These are phyloP conservation scores for Blastocystis sp. DNA, from an alignment of 352 stramenopile species.

Conservation along the genomic window DNA sequence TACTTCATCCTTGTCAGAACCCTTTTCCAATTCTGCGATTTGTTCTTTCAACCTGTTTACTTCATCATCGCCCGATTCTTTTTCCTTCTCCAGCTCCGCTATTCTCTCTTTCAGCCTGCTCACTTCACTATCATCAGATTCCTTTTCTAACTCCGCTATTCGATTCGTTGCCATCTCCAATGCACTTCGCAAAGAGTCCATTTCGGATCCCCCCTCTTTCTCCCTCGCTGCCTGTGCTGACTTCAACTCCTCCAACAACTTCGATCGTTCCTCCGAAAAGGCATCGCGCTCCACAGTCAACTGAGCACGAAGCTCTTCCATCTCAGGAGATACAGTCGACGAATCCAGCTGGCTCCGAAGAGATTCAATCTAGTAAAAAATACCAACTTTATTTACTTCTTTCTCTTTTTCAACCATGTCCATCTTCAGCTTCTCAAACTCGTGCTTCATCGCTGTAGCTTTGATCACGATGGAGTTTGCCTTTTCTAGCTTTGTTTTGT, in stretches of 20 bases:
- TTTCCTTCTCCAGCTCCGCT: background rate
- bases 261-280: background rate
- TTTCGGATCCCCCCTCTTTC: background rate
- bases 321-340: background rate
- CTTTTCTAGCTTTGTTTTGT: conserved; percentile 43
- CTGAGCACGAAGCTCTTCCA: background rate
- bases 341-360: background rate
- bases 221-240: background rate
- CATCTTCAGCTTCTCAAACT: conserved; percentile 23
- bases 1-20: background rate
- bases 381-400: background rate
- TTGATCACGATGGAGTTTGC: conserved; percentile 26
- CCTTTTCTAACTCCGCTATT: background rate
- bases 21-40: background rate
- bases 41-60: background rate
- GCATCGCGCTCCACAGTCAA: background rate
- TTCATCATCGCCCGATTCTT: background rate
- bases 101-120: background rate
- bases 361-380: background rate
- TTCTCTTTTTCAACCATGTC: background rate
- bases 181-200: background rate
- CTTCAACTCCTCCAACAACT: background rate
- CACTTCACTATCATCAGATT: background rate
- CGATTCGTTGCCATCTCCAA: background rate
- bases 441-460: conserved; percentile 42